Percentiles rank a stretch among this genome's conserved stretches.
phyloP scores from a whole-genome alignment of 2,329 filamentous ascomycete species.

The Chrysoporthe puriensis region DNA sequence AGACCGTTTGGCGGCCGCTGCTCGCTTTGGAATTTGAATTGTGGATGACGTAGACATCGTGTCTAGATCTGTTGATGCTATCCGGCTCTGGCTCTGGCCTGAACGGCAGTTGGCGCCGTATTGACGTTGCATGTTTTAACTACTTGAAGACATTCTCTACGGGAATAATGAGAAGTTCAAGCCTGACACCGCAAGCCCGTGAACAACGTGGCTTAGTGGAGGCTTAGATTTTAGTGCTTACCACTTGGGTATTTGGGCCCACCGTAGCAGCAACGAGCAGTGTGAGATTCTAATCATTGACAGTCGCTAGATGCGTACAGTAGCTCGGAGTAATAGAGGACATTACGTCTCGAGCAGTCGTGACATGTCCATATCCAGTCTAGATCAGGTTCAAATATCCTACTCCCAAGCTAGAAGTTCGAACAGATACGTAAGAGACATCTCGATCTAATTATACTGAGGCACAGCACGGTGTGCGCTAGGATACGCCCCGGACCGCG shows the following conservation, averaged over 20 bases:
- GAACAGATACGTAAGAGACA: no score
- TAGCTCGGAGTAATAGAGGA: no score
- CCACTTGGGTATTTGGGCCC: no score
- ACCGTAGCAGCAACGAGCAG: no score
- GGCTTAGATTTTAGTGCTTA: constrained; percentile 6
- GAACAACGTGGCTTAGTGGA: background rate
- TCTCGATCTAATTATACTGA: no score
- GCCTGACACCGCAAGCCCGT: background rate
- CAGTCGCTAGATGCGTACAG: no score
- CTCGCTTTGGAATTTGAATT: background rate
- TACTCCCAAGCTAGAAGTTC: no score
- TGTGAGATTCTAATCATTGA: no score
- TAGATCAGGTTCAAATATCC: no score
- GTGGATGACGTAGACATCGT: background rate
- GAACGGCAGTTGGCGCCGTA: background rate
- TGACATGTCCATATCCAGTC: no score
- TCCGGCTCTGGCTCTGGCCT: background rate
- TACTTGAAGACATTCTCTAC: background rate
- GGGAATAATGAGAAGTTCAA: background rate
- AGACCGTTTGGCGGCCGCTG: background rate
- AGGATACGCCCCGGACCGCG: background rate
- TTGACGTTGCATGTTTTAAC: background rate
- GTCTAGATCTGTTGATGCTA: background rate
- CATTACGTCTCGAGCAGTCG: no score
- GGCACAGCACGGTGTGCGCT: no score